Percentiles rank a stretch among this genome's conserved stretches.
These are phyloP conservation scores for Chaetomium globosum DNA, from an alignment of 2,329 filamentous ascomycete species.

Conservation along the genomic window DNA sequence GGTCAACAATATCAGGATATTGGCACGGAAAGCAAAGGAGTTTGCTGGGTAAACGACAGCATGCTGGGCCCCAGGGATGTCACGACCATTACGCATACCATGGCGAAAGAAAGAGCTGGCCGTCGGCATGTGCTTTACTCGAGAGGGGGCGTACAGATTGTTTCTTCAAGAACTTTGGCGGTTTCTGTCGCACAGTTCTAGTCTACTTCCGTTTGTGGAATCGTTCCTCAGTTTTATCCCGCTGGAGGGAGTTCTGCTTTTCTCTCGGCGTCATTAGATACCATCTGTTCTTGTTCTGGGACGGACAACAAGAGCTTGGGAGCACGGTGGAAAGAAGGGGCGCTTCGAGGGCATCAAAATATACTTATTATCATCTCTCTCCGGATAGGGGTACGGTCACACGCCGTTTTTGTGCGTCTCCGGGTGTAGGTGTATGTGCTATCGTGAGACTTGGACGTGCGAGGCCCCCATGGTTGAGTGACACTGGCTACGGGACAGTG, in stretches of 20 bases:
- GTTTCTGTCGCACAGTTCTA: neutral
- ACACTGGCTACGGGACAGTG: neutral
- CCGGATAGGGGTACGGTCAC: neutral
- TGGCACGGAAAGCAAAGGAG: slow-evolving; percentile 46
- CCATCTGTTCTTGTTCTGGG: slow-evolving; percentile 22
- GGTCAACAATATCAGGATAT: slow-evolving; percentile 69
- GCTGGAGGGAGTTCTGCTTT: neutral
- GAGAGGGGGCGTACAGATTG: slow-evolving; percentile 14
- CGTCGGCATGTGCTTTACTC: neutral
- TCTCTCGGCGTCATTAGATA: slow-evolving; percentile 24
- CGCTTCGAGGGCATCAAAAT: slow-evolving; percentile 25
- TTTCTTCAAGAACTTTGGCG: neutral
- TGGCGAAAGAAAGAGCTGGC: neutral
- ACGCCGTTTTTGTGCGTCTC: neutral
- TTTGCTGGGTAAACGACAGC: slow-evolving; percentile 11
- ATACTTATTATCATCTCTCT: slow-evolving; percentile 1
- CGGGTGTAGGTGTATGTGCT: neutral
- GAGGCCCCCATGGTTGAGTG: neutral
- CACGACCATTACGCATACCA: neutral
- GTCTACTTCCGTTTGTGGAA: neutral
- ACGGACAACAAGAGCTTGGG: slow-evolving; percentile 21
- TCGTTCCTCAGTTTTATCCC: slow-evolving; percentile 4
- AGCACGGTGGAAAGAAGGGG: slow-evolving; percentile 18
- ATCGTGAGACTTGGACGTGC: neutral
- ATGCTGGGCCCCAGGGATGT: neutral